Conservation (phyloP, 352 stramenopile genomes). For the Pythium biforme region DNA sequence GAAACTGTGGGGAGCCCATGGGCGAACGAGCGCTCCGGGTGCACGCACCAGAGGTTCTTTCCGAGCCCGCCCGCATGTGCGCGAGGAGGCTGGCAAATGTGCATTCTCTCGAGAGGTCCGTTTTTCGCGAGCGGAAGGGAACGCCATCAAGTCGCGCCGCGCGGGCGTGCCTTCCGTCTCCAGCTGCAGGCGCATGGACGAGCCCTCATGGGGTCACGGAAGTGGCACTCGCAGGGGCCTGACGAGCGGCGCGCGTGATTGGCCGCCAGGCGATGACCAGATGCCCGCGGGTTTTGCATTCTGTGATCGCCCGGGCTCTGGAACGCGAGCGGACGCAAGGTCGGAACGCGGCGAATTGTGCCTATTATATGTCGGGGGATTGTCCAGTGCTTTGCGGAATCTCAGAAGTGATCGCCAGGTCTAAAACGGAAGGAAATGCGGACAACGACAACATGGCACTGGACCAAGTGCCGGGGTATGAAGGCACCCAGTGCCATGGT, state of each 20-base stretch:
- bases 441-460: neutral
- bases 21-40: too few species aligned
- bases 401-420: neutral
- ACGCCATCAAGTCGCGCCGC: conserved; percentile 28
- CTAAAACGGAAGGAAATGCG: neutral
- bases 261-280: conserved; percentile 2
- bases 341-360: too few species aligned
- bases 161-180: conserved; percentile 7
- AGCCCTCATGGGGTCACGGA: conserved; percentile 6
- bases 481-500: too few species aligned
- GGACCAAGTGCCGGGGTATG: too few species aligned
- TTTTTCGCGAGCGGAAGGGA: conserved; percentile 9
- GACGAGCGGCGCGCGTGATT: conserved; percentile 17
- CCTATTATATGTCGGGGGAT: neutral
- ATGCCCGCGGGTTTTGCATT: conserved; percentile 1
- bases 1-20: neutral
- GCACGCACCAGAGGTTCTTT: neutral
- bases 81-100: neutral
- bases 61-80: neutral
- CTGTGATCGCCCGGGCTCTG: conserved; percentile 9
- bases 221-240: conserved; percentile 10
- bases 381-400: neutral
- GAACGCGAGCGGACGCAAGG: too few species aligned
- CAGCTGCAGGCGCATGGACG: conserved; percentile 16
- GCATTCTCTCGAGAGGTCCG: neutral